A percentile compares a stretch with the other conserved stretches of the same genome.
phyloP scores from a whole-genome alignment of 306 rosid genomes.

The Ormosia emarginata region DNA sequence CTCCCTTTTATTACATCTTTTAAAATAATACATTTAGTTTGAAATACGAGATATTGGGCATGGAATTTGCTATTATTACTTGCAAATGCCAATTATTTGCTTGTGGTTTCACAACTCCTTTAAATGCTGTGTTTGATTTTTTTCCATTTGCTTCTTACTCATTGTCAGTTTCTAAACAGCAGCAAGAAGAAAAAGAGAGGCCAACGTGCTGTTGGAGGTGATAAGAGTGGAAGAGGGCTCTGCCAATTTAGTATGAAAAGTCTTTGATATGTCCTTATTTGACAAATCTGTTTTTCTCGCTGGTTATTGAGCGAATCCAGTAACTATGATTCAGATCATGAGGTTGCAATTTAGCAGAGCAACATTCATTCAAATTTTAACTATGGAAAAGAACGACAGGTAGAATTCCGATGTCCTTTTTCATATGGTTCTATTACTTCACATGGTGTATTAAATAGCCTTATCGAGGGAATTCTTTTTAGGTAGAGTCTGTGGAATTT shows the following conservation, averaged over 20 bases:
- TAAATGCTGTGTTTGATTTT: neutral
- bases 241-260: constrained; percentile 99
- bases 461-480: constrained; percentile 4
- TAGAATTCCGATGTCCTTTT: constrained; percentile 12
- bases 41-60: neutral
- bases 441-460: neutral
- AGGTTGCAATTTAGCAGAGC: constrained; percentile 12
- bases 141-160: constrained; percentile 5
- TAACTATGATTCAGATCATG: neutral
- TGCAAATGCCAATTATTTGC: constrained; percentile 1
- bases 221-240: constrained; percentile 97
- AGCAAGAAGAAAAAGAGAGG: constrained; percentile 98
- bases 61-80: neutral
- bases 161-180: constrained; percentile 31
- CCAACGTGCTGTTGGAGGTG: constrained; percentile 91
- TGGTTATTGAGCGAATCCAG: no score
- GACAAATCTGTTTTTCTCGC: neutral
- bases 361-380: constrained; percentile 29
- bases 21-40: neutral
- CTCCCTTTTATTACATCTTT: neutral
- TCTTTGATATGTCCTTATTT: constrained; percentile 21
- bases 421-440: neutral
- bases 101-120: neutral
- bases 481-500: constrained; percentile 37
- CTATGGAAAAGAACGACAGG: constrained; percentile 25